Evolutionary conservation across 2,329 filamentous ascomycete species (phyloP).

Genomic region (Ascochyta fabae): DNA sequence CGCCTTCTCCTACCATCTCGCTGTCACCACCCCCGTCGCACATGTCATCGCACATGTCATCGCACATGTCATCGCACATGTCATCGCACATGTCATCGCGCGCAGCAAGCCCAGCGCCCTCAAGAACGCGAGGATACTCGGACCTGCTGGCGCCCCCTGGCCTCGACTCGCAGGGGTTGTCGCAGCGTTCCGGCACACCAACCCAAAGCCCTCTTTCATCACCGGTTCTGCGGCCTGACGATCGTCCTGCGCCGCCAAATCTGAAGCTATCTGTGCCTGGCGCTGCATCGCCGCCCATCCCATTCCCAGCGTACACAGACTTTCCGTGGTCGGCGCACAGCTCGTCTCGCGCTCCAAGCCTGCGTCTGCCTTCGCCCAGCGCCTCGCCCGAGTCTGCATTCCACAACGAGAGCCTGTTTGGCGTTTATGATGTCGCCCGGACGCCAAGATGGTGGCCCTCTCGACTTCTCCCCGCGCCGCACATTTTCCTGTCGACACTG

Average conservation of each 20-base stretch:
- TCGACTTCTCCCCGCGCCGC: constrained; percentile 71
- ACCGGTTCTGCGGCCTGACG: constrained; percentile 32
- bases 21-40: constrained; percentile 52
- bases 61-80: no score
- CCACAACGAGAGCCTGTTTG: constrained; percentile 53
- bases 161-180: constrained; percentile 31
- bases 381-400: constrained; percentile 59
- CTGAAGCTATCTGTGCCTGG: constrained; percentile 53
- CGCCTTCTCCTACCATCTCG: constrained; percentile 48
- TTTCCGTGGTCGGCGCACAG: constrained; percentile 49
- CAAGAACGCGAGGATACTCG: constrained; percentile 29
- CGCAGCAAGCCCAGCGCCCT: constrained; percentile 35
- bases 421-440: constrained; percentile 48
- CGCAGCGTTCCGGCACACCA: constrained; percentile 23
- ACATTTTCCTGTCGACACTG: constrained; percentile 73
- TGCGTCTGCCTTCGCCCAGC: constrained; percentile 62
- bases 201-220: constrained; percentile 37
- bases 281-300: constrained; percentile 57
- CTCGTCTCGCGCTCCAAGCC: constrained; percentile 60
- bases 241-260: constrained; percentile 39
- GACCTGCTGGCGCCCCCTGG: constrained; percentile 50
- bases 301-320: constrained; percentile 74
- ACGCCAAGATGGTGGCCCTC: constrained; percentile 82
- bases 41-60: neutral
- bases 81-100: constrained; percentile 11